These are phyloP conservation scores for Colletotrichum navitas DNA, from an alignment of 2,329 filamentous ascomycete species.

Conservation along the genomic window DNA sequence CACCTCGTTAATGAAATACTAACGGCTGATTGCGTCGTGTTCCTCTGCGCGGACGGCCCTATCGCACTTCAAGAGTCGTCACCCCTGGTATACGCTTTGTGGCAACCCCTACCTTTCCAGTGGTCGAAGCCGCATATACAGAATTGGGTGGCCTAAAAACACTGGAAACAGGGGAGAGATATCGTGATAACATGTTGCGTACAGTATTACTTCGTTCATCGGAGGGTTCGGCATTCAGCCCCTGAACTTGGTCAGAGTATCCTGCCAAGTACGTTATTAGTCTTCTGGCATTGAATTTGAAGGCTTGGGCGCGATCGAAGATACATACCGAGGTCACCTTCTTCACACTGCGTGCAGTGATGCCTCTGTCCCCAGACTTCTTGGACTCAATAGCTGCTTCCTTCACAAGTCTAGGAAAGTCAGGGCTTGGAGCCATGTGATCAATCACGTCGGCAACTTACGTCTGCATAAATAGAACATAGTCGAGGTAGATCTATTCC, in stretches of 20 bases:
- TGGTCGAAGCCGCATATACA: too few species aligned
- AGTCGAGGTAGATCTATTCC: constrained; percentile 83
- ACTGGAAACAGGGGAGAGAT: background rate
- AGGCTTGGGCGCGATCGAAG: constrained; percentile 7
- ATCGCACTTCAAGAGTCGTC: background rate
- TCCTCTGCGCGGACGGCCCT: background rate
- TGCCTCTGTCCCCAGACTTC: constrained; percentile 76
- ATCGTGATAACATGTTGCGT: background rate
- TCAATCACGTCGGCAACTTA: constrained; percentile 47
- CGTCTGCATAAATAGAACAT: constrained; percentile 83
- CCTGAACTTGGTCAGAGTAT: constrained; percentile 76
- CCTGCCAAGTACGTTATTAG: constrained; percentile 55
- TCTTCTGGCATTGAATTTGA: background rate
- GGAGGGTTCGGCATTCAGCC: constrained; percentile 51
- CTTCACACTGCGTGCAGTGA: constrained; percentile 81
- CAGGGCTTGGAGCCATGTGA: constrained; percentile 20
- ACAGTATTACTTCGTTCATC: background rate
- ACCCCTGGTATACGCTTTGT: background rate
- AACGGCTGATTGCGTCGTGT: background rate
- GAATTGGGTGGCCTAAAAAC: background rate
- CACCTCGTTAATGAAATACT: background rate
- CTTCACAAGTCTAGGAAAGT: constrained; percentile 68
- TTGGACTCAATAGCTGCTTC: constrained; percentile 84
- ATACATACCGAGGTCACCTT: constrained; percentile 79
- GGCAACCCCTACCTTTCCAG: background rate